Conservation (phyloP, 257 asterid species). For the Fraxinus quadrangulata region DNA sequence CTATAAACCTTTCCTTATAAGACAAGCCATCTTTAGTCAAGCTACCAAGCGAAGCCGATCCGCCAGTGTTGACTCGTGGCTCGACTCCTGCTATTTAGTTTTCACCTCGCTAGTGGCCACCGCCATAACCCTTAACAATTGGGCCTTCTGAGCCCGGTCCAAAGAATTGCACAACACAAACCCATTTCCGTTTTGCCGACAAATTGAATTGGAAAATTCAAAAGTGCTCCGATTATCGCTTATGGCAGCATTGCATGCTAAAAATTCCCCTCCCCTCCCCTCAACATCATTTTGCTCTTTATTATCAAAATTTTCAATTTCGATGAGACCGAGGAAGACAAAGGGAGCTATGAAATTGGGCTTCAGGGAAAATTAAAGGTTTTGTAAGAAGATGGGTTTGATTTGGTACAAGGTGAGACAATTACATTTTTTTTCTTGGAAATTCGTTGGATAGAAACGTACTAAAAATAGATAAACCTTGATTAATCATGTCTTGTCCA, state of each 20-base stretch:
- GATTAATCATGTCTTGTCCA: background rate
- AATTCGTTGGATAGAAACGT: too few species aligned
- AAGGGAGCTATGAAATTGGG: background rate
- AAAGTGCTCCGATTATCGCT: conserved; percentile 24
- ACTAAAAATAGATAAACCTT: background rate
- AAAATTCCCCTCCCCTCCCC: conserved; percentile 42
- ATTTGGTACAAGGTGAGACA: background rate
- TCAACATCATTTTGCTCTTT: conserved; percentile 38
- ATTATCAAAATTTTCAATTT: background rate
- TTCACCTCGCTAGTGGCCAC: conserved; percentile 66
- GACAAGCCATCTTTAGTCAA: conserved; percentile 84
- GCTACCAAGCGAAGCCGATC: conserved; percentile 88
- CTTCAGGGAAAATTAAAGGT: background rate
- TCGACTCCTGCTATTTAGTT: conserved; percentile 43
- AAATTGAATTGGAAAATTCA: conserved; percentile 31
- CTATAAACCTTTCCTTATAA: conserved; percentile 85
- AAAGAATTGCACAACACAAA: conserved; percentile 6
- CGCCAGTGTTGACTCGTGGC: conserved; percentile 55
- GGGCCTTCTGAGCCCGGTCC: conserved; percentile 23
- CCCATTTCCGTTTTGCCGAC: conserved; percentile 22
- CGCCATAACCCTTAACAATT: conserved; percentile 34
- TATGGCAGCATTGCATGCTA: conserved; percentile 45
- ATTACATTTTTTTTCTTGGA: background rate
- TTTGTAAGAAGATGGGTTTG: background rate
- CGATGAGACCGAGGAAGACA: conserved; percentile 38